Percentiles rank a stretch among this genome's conserved stretches.
Conservation (phyloP, 352 stramenopile species). For the Pythium pyrilobum region DNA sequence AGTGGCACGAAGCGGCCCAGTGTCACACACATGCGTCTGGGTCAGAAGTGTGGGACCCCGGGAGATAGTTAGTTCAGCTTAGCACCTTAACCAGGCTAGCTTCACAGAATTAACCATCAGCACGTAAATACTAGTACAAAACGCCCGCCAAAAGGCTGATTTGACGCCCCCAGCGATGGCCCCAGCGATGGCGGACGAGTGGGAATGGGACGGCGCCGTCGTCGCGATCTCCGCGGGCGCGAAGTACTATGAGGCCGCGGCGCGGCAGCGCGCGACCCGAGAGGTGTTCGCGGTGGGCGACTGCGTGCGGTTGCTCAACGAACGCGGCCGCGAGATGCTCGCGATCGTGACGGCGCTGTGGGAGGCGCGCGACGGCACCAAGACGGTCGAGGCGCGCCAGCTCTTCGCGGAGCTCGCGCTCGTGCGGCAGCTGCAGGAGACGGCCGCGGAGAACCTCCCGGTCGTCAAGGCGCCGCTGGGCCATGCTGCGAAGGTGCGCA, state of each 20-base stretch:
- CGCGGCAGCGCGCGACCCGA: no score
- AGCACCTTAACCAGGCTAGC: background rate
- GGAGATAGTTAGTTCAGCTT: background rate
- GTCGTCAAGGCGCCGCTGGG: background rate
- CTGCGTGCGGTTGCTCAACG: conserved; percentile 13
- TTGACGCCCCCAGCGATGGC: no score
- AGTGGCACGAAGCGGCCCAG: conserved; percentile 1
- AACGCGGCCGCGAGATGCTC: conserved; percentile 4
- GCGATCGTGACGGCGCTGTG: conserved; percentile 18
- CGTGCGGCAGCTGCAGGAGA: conserved; percentile 14
- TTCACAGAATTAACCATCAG: no score
- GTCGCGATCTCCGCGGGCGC: conserved; percentile 17
- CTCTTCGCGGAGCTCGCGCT: conserved; percentile 15
- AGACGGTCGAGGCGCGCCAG: conserved; percentile 11
- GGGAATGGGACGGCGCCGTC: conserved; percentile 16
- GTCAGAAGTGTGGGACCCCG: background rate
- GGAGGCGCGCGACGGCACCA: conserved; percentile 13
- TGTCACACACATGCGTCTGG: conserved; percentile 1
- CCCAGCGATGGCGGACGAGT: no score
- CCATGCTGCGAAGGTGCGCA: conserved; percentile 1
- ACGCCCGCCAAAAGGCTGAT: background rate
- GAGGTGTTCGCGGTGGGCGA: conserved; percentile 1
- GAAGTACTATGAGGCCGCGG: conserved; percentile 16
- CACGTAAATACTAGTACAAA: no score
- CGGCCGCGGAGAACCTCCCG: background rate